A percentile compares a stretch with the other conserved stretches of the same genome.
These are phyloP conservation scores for Cordia subcordata DNA, from an alignment of 257 asterid species.

Conservation along the genomic window DNA sequence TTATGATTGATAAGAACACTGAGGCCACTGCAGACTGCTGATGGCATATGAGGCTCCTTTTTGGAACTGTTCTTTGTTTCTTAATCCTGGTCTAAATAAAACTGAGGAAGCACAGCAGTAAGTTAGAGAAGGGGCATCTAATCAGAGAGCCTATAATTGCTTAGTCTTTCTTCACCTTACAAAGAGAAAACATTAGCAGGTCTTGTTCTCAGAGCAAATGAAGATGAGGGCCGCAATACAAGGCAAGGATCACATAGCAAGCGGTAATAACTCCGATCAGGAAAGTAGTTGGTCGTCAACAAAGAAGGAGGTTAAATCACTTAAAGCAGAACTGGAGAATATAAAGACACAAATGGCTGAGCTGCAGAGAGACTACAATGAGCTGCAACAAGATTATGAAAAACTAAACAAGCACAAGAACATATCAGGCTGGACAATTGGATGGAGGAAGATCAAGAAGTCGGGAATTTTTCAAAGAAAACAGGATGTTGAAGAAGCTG, in stretches of 20 bases:
- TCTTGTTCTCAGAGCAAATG: slow-evolving; percentile 68
- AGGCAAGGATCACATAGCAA: slow-evolving; percentile 35
- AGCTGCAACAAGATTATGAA: slow-evolving; percentile 49
- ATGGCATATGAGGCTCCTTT: too few relatives aligned
- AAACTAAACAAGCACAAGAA: slow-evolving; percentile 36
- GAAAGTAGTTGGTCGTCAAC: slow-evolving; percentile 40
- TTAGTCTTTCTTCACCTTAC: not conserved
- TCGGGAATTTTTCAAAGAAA: slow-evolving; percentile 42
- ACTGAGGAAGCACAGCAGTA: too few relatives aligned
- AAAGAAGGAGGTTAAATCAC: slow-evolving; percentile 58
- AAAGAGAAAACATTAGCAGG: slow-evolving; percentile 42
- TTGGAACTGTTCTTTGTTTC: too few relatives aligned
- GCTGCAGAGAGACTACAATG: slow-evolving; percentile 54
- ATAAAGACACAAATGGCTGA: slow-evolving; percentile 50
- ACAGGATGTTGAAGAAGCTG: slow-evolving; percentile 37
- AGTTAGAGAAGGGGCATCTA: too few relatives aligned
- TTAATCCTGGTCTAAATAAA: too few relatives aligned
- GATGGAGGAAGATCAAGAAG: slow-evolving; percentile 61
- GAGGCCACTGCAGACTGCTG: too few relatives aligned
- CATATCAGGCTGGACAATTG: slow-evolving; percentile 46
- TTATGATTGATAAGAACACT: too few relatives aligned
- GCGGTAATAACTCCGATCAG: slow-evolving; percentile 42
- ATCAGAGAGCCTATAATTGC: not conserved
- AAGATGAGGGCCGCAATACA: slow-evolving; percentile 56
- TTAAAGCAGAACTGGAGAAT: slow-evolving; percentile 57